Evolutionary conservation across 2,329 filamentous ascomycete genomes (phyloP).

Genomic region (Exophiala xenobiotica): DNA sequence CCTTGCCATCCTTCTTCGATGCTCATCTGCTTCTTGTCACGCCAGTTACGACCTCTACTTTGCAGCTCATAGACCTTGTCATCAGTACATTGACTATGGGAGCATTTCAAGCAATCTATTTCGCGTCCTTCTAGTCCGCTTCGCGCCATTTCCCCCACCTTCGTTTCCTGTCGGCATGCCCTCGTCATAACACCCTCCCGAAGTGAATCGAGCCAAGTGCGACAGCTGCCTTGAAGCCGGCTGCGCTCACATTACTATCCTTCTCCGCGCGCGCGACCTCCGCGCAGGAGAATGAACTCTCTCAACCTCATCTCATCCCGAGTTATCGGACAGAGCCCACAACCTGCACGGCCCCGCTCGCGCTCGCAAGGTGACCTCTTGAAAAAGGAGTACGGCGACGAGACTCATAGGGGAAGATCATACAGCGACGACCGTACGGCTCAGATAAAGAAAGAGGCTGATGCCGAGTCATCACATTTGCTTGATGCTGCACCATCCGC

Average conservation of each 20-base stretch:
- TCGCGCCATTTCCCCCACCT: slow-evolving; percentile 4
- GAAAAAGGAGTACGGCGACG: slow-evolving; percentile 34
- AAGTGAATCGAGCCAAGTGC: slow-evolving; percentile 6
- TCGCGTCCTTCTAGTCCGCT: slow-evolving; percentile 1
- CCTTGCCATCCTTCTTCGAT: background rate
- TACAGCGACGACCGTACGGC: slow-evolving; percentile 43
- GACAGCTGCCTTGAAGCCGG: background rate
- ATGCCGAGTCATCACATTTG: slow-evolving; percentile 34
- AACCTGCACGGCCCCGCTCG: slow-evolving; percentile 54
- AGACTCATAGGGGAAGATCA: slow-evolving; percentile 42
- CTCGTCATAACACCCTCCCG: slow-evolving; percentile 8
- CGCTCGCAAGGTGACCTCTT: slow-evolving; percentile 52
- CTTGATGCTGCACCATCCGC: slow-evolving; percentile 25
- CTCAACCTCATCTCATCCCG: slow-evolving; percentile 88
- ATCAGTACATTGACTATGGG: slow-evolving; percentile 7
- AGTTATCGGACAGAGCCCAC: slow-evolving; percentile 63
- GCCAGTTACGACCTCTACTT: no score
- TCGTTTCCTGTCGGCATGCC: slow-evolving; percentile 13
- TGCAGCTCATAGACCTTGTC: no score
- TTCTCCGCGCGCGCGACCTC: slow-evolving; percentile 7
- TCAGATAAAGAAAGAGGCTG: slow-evolving; percentile 34
- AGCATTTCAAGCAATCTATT: slow-evolving; percentile 12
- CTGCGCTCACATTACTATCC: slow-evolving; percentile 1
- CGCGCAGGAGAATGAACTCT: slow-evolving; percentile 71
- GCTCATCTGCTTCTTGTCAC: background rate